These are phyloP conservation scores for Tylopilus sp. DNA, from an alignment of 768 basidiomycete genomes.

Conservation along the genomic window DNA sequence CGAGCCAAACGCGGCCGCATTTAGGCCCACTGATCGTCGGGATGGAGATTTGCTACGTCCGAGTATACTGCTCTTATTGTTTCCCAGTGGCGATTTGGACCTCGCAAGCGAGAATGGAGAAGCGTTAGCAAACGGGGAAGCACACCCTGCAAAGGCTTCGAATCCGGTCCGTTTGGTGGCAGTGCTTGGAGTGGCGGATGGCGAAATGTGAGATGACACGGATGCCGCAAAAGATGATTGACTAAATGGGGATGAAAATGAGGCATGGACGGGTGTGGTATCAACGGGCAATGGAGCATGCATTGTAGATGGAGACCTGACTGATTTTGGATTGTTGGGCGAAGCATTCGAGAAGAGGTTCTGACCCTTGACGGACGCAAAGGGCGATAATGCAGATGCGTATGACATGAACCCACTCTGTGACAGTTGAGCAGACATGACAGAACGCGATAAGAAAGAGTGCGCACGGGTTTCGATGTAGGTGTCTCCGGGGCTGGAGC, in stretches of 20 bases:
- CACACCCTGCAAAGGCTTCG: constrained; percentile 50
- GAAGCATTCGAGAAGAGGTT: constrained; percentile 40
- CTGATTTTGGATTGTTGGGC: constrained; percentile 27
- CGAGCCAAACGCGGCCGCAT: constrained; percentile 54
- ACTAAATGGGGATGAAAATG: constrained; percentile 21
- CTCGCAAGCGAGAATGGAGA: constrained; percentile 34
- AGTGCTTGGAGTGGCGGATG: constrained; percentile 29
- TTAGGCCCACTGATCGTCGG: constrained; percentile 40
- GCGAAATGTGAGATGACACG: constrained; percentile 14
- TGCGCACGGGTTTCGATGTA: constrained; percentile 47
- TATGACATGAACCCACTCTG: constrained; percentile 80
- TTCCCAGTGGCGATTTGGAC: constrained; percentile 51
- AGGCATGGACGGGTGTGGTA: constrained; percentile 20
- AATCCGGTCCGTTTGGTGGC: constrained; percentile 53
- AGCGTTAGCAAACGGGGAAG: constrained; percentile 48
- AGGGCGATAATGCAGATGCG: constrained; percentile 70
- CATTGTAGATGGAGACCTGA: constrained; percentile 25
- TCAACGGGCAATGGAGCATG: constrained; percentile 18
- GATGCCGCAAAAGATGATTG: constrained; percentile 23
- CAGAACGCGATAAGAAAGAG: constrained; percentile 2
- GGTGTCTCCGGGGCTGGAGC: constrained; percentile 22
- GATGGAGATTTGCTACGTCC: constrained; percentile 55
- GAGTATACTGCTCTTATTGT: constrained; percentile 23
- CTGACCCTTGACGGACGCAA: constrained; percentile 69
- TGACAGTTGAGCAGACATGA: constrained; percentile 8